phyloP scores from a whole-genome alignment of 2,329 filamentous ascomycete genomes.

The Uncinocarpus reesii region DNA sequence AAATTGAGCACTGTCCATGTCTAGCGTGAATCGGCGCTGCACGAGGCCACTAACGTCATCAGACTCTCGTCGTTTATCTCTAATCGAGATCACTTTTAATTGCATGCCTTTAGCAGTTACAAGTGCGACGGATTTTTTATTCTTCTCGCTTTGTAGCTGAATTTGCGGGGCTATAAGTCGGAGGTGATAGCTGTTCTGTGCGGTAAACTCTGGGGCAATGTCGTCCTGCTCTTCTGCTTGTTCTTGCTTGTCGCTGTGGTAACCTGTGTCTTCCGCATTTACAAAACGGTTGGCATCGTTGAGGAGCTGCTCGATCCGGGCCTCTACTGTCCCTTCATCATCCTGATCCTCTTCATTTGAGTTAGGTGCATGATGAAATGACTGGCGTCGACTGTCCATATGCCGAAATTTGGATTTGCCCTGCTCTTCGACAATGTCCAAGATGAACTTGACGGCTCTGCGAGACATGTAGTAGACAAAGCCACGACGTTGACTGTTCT shows the following conservation, averaged over 20 bases:
- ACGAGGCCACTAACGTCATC: conserved; percentile 93
- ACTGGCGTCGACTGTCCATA: conserved; percentile 16
- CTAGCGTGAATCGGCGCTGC: conserved; percentile 82
- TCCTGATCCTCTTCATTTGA: conserved; percentile 38
- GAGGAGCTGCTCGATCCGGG: conserved; percentile 75
- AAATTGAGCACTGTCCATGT: conserved; percentile 97
- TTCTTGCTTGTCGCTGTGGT: conserved; percentile 23
- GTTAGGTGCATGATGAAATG: conserved; percentile 25
- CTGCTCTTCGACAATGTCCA: conserved; percentile 95
- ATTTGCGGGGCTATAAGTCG: conserved; percentile 95
- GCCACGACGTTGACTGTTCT: conserved; percentile 87
- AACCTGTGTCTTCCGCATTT: conserved; percentile 50
- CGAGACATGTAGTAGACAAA: conserved; percentile 98
- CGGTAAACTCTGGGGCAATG: conserved; percentile 75
- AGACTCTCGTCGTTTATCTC: conserved; percentile 87
- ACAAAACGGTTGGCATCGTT: conserved; percentile 77
- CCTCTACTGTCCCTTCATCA: conserved; percentile 61
- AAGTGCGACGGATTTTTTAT: conserved; percentile 91
- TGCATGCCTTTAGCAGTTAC: conserved; percentile 97
- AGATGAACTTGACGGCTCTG: conserved; percentile 90
- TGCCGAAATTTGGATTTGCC: conserved; percentile 54
- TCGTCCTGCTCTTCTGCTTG: conserved; percentile 53
- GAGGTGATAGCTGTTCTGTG: conserved; percentile 89
- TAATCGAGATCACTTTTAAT: conserved; percentile 91
- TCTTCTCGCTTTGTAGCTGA: conserved; percentile 96